Evolutionary conservation across 2,329 filamentous ascomycete species (phyloP).

Genomic region (Fusarium dlaminii): DNA sequence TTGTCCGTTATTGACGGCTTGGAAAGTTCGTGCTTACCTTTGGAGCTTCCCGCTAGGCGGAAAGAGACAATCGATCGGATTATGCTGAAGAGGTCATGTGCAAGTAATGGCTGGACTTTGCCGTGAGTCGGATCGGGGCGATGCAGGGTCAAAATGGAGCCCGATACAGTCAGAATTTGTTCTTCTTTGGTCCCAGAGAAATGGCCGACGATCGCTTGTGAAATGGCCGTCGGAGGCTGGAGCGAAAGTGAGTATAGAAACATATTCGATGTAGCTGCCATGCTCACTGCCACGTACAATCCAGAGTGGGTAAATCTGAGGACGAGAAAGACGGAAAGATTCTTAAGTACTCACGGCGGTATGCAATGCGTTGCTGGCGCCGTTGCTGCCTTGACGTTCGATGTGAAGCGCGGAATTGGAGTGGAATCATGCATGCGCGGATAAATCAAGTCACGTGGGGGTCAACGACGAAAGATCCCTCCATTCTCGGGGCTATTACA

Average conservation of each 20-base stretch:
- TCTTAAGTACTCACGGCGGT: not conserved
- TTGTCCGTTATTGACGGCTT: constrained; percentile 35
- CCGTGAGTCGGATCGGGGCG: constrained; percentile 85
- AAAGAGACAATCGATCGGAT: constrained; percentile 90
- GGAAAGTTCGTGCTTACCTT: constrained; percentile 73
- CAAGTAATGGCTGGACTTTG: constrained; percentile 84
- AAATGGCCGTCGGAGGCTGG: constrained; percentile 88
- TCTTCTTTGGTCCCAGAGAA: constrained; percentile 97
- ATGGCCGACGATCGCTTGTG: constrained; percentile 90
- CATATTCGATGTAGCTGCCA: constrained; percentile 98
- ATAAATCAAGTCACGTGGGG: not conserved
- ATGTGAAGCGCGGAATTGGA: not conserved
- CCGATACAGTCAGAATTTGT: constrained; percentile 93
- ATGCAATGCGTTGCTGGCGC: not conserved
- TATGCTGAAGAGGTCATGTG: constrained; percentile 96
- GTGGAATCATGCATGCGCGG: not conserved
- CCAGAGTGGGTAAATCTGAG: no score
- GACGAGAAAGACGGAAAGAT: no score
- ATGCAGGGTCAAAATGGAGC: constrained; percentile 86
- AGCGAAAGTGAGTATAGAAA: constrained; percentile 98
- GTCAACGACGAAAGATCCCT: not conserved
- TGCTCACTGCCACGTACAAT: no score
- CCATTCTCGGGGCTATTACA: not conserved
- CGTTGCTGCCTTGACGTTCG: not conserved
- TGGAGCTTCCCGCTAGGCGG: constrained; percentile 89